Evolutionary conservation across 805 yeast genomes (phyloP).

Genomic region (Saccharomycopsis fermentans): DNA sequence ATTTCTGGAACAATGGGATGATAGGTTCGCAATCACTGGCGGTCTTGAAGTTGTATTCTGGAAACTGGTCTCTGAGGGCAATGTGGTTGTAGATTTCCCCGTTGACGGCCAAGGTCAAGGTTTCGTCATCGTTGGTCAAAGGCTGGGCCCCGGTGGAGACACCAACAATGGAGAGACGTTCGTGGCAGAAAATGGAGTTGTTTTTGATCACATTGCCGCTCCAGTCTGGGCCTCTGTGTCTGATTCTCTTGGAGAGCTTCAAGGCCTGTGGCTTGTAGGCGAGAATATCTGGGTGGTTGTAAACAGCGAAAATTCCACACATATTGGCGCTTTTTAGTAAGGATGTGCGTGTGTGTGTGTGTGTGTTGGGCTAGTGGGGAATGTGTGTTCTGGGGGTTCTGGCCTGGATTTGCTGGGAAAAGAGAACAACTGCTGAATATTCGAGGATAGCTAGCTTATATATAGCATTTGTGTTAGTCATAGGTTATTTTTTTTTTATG

Average conservation of each 20-base stretch:
- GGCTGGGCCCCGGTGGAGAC: conserved; percentile 98
- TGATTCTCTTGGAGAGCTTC: conserved; percentile 80
- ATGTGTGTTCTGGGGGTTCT: too few relatives aligned
- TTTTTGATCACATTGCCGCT: conserved; percentile 63
- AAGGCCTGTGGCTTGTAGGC: conserved; percentile 80
- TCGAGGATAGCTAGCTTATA: too few relatives aligned
- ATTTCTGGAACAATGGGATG: conserved; percentile 82
- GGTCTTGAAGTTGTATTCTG: conserved; percentile 71
- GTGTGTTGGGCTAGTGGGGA: too few relatives aligned
- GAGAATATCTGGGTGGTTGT: conserved; percentile 68
- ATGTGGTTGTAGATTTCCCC: conserved; percentile 99
- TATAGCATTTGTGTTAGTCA: too few relatives aligned
- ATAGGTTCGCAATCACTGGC: conserved; percentile 96
- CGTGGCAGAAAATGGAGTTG: conserved; percentile 87
- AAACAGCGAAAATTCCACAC: conserved; percentile 98
- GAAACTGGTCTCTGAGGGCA: conserved; percentile 65
- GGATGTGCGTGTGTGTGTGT: too few relatives aligned
- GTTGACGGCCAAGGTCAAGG: conserved; percentile 74
- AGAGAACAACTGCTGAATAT: neutral
- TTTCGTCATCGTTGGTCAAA: conserved; percentile 67
- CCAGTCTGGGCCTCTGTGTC: conserved; percentile 99
- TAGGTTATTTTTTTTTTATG: too few relatives aligned
- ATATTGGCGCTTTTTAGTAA: too few relatives aligned
- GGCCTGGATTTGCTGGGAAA: neutral
- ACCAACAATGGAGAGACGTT: conserved; percentile 96